These are phyloP conservation scores for Sporobolomyces roseus DNA, from an alignment of 768 basidiomycete genomes.

Conservation along the genomic window DNA sequence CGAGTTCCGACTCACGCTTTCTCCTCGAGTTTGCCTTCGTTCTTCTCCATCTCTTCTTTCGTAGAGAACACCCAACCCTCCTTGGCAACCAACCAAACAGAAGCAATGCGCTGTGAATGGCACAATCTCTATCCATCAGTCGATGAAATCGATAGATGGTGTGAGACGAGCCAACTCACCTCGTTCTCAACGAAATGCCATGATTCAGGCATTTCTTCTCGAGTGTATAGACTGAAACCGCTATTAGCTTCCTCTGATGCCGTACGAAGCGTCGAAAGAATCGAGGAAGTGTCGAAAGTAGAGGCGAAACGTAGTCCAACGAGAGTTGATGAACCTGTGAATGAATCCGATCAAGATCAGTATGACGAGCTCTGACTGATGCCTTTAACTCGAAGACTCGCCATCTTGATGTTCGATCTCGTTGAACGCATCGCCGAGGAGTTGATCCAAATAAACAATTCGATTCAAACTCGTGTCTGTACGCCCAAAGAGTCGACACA, in stretches of 20 bases:
- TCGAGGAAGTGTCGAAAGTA: too few relatives aligned
- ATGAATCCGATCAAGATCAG: not conserved
- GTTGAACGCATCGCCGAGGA: too few relatives aligned
- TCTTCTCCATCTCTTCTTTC: slow-evolving; percentile 56
- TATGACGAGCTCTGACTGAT: too few relatives aligned
- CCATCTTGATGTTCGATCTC: too few relatives aligned
- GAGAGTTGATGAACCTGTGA: slow-evolving; percentile 2
- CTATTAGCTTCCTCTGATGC: slow-evolving; percentile 55
- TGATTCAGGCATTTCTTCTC: slow-evolving; percentile 72
- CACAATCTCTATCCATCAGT: not conserved
- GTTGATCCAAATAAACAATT: too few relatives aligned
- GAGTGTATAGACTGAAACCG: slow-evolving; percentile 71
- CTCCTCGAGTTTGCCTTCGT: slow-evolving; percentile 53
- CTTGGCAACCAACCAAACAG: slow-evolving; percentile 75
- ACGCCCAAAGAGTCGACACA: too few relatives aligned
- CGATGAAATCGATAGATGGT: not conserved
- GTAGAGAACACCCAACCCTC: slow-evolving; percentile 75
- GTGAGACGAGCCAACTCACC: slow-evolving; percentile 20
- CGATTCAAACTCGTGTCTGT: too few relatives aligned
- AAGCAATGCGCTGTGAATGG: slow-evolving; percentile 66
- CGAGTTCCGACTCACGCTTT: slow-evolving; percentile 54
- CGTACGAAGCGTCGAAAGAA: too few relatives aligned
- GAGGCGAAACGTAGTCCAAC: slow-evolving; percentile 64
- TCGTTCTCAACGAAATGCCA: slow-evolving; percentile 62
- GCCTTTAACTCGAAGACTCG: too few relatives aligned